Evolutionary conservation across 192 early-diverging fungal genomes (phyloP).

Genomic region (Umbelopsis vinacea): DNA sequence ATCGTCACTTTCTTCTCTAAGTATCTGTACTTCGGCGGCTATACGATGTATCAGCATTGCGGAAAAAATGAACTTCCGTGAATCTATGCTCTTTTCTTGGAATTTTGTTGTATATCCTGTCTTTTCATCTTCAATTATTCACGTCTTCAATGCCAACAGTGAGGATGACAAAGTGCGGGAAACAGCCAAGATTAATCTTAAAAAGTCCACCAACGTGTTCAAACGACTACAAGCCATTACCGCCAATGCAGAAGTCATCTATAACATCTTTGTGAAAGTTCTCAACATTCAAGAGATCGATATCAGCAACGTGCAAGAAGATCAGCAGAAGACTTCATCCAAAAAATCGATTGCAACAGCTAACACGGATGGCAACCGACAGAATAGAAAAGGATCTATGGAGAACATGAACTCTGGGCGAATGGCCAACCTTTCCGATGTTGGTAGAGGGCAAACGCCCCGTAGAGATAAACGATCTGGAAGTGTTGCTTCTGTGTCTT

Average conservation of each 20-base stretch:
- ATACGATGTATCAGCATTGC: slow-evolving; percentile 40
- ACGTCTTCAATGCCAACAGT: slow-evolving; percentile 33
- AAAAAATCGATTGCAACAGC: not conserved
- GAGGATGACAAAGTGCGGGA: slow-evolving; percentile 26
- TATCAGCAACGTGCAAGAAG: not conserved
- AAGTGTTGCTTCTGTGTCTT: slow-evolving; percentile 8
- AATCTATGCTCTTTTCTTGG: slow-evolving; percentile 37
- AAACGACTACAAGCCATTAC: slow-evolving; percentile 25
- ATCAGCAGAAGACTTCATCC: not conserved
- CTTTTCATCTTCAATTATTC: slow-evolving; percentile 39
- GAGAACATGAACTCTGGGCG: not conserved
- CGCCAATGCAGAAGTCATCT: slow-evolving; percentile 1
- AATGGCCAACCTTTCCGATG: slow-evolving; percentile 14
- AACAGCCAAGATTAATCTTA: slow-evolving; percentile 29
- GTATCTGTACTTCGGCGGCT: slow-evolving; percentile 44
- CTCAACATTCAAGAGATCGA: slow-evolving; percentile 8
- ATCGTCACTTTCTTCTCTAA: slow-evolving; percentile 37
- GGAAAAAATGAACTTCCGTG: slow-evolving; percentile 40
- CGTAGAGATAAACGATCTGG: not conserved
- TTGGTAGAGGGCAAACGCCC: slow-evolving; percentile 20
- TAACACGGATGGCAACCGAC: not conserved
- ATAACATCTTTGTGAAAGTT: slow-evolving; percentile 11
- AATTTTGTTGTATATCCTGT: slow-evolving; percentile 45
- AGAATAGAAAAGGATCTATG: not conserved
- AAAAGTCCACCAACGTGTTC: slow-evolving; percentile 28